These are phyloP conservation scores for Aspergillus clavatus DNA, from an alignment of 2,329 filamentous ascomycete species.

Conservation along the genomic window DNA sequence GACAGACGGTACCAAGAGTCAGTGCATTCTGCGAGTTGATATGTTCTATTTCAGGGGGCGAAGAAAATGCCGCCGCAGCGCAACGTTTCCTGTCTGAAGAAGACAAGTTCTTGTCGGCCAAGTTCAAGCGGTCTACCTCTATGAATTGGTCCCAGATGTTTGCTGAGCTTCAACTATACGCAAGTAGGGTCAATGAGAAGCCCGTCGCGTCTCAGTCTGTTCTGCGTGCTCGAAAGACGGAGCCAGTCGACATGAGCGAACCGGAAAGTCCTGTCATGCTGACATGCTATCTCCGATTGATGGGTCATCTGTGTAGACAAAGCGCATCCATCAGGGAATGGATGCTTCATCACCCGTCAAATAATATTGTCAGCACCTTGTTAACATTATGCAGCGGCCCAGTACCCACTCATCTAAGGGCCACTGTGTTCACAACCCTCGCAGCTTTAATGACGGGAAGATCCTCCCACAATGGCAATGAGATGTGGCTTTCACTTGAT, in stretches of 20 bases:
- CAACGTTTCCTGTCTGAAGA: slow-evolving; percentile 91
- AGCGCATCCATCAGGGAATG: slow-evolving; percentile 69
- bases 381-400: slow-evolving; percentile 73
- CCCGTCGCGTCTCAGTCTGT: slow-evolving; percentile 53
- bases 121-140: slow-evolving; percentile 75
- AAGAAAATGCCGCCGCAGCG: slow-evolving; percentile 75
- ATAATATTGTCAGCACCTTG: slow-evolving; percentile 67
- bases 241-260: slow-evolving; percentile 70
- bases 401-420: slow-evolving; percentile 71
- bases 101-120: slow-evolving; percentile 65
- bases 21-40: slow-evolving; percentile 97
- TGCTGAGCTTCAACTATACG: slow-evolving; percentile 80
- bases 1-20: slow-evolving; percentile 91
- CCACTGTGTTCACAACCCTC: slow-evolving; percentile 76
- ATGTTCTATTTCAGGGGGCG: slow-evolving; percentile 76
- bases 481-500: slow-evolving; percentile 78
- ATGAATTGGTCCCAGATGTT: slow-evolving; percentile 93
- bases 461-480: slow-evolving; percentile 58
- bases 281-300: slow-evolving; percentile 84
- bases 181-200: slow-evolving; percentile 70
- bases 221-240: slow-evolving; percentile 57
- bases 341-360: slow-evolving; percentile 62
- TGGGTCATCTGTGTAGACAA: slow-evolving; percentile 73
- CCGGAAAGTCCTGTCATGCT: slow-evolving; percentile 96
- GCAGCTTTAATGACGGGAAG: slow-evolving; percentile 73